Conservation (phyloP, 176 grass and related monocot species). For the Pharus latifolius region DNA sequence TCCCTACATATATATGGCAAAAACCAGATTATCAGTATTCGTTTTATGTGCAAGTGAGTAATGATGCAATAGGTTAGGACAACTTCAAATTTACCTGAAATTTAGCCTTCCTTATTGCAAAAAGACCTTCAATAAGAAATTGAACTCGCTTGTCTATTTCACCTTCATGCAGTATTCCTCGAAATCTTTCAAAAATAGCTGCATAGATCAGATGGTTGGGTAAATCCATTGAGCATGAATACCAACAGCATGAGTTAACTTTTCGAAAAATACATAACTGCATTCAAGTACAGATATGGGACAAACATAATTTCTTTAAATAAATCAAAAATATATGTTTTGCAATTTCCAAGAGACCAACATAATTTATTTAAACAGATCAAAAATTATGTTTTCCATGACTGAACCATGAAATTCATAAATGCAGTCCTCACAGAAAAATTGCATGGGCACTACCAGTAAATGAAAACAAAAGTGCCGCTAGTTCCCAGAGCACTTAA, state of each 20-base stretch:
- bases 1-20: constrained; percentile 45
- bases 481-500: neutral
- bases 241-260: neutral
- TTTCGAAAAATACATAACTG: neutral
- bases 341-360: neutral
- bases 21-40: constrained; percentile 4
- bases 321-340: neutral
- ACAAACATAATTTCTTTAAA: neutral
- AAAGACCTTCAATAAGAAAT: constrained; percentile 94
- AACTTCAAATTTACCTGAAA: constrained; percentile 63
- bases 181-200: constrained; percentile 98
- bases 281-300: neutral
- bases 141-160: constrained; percentile 96
- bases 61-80: neutral
- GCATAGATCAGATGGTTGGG: neutral
- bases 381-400: neutral
- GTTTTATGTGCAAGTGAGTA: neutral
- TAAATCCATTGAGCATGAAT: neutral
- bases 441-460: neutral
- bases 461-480: neutral
- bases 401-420: neutral
- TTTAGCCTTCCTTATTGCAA: constrained; percentile 96
- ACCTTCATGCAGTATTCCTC: constrained; percentile 95
- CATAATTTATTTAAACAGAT: neutral
- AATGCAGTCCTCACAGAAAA: neutral